Evolutionary conservation across 768 basidiomycete species (phyloP), one percentile per base, ranked within the genome.

Genomic region (Leccinum fibrillosum): DNA sequence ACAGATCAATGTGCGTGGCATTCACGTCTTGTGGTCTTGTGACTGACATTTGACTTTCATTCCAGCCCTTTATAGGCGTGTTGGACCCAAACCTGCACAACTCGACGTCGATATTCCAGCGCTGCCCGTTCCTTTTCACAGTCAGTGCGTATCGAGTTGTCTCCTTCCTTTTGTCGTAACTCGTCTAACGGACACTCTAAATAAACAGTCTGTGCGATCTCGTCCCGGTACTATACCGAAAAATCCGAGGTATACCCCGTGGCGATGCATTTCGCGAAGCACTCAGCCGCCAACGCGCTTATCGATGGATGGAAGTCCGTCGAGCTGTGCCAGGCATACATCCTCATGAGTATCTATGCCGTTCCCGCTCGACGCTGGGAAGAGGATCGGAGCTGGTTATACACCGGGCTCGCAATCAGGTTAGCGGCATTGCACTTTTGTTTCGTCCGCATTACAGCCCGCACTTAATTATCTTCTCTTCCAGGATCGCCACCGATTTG

Each of bases 121-220:
- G 94, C 54, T 92, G 90, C 65, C 93, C 93, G 0, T 96, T 94
- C 77, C 77, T 96, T 34, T 93, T 94, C 71, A 95, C 94, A 49
- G 91, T 92, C 58, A 80, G 89, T 89, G 57, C 76, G 83, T 84
- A 54, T 50, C 6, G 39, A 11, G 17, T 1, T 11, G 17, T 30
- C 55, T 15, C n/a, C 6, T 8, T n/a, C 39, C 15, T 2, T 35
- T n/a, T n/a, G 5, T 34, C 12, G 9, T 48, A 49, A 10, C 35
- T 28, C 34, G 9, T 58, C 53, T 54, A 7, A 54, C 12, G 26
- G 12, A 25, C 7, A 17, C 1, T n/a, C 9, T 42, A 10, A 42
- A n/a, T n/a, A 15, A 44, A 61, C 64, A 88, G 88, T 96, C 45
- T 89, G 64, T 95, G 92, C 23, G 23, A 23, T 23, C 23, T 23